Evolutionary conservation across 257 asterid species (phyloP), one percentile per base, ranked within the genome.

Genomic region (Solanum okadae): DNA sequence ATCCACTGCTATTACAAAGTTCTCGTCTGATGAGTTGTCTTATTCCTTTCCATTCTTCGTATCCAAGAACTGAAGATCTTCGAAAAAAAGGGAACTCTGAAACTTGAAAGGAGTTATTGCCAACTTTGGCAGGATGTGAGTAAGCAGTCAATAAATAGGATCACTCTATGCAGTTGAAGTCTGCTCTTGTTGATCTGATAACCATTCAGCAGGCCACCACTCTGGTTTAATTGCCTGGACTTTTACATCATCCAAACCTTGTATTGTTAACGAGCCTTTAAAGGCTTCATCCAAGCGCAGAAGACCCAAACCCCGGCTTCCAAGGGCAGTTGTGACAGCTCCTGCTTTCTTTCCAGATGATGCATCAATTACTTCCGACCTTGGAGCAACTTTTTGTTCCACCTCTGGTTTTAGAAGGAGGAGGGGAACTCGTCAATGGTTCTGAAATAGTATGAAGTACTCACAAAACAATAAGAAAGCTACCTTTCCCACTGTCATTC

Each of bases 191-290:
- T 90, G 88, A 86, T 89, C 93, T 7, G 61, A 87, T 67, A 70
- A 85, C 99, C 98, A 96, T 90, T 94, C 95, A n/a, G 91, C 81
- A 15, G 98, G 99, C 99, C 99, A 96, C 99, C 99, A 96, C 29
- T 95, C 89, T 22, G 99, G 98, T 88, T 90, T 89, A 83, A 89
- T 81, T 75, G 93, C 88, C 93, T 95, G 92, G 33, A 94, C 92
- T 22, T 90, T 91, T 59, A 96, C 89, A 87, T 93, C 96, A 88
- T 94, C 95, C 23, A 72, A 91, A 20, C 93, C 96, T 87, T 89
- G 92, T 46, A 96, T 85, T 89, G 91, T 88, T 89, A 95, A 88
- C 11, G 91, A 44, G 38, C 79, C 93, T 83, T 89, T 94, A 87
- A 95, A 95, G 85, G 96, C 96, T 11, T 89, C 95, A 14, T 93